These are phyloP conservation scores for Gossypium davidsonii DNA, from an alignment of 441 rosid species.

Conservation along the genomic window DNA sequence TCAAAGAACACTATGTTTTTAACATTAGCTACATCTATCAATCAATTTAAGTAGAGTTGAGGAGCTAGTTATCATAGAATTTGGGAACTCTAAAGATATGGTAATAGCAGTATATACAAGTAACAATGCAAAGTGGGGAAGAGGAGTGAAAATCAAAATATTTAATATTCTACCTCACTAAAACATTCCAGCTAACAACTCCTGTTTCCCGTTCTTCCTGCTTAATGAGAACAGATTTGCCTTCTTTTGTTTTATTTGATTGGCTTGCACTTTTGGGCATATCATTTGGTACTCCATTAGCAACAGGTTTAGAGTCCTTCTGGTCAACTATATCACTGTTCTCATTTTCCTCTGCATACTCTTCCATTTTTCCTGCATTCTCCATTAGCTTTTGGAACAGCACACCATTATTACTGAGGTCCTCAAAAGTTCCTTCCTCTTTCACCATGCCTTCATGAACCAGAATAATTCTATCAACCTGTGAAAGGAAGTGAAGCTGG, in stretches of 20 bases:
- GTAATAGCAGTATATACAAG: background rate
- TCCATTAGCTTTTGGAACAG: slow-evolving; percentile 89
- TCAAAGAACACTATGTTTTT: background rate
- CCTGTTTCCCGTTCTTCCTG: slow-evolving; percentile 97
- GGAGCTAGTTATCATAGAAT: slow-evolving; percentile 3
- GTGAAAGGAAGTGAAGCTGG: slow-evolving; percentile 91
- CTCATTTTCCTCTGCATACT: slow-evolving; percentile 56
- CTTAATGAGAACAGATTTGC: slow-evolving; percentile 89
- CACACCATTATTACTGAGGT: slow-evolving; percentile 57
- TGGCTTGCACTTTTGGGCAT: slow-evolving; percentile 32
- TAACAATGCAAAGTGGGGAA: background rate
- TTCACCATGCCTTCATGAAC: slow-evolving; percentile 80
- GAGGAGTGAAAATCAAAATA: slow-evolving; percentile 8
- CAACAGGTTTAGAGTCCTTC: slow-evolving; percentile 40
- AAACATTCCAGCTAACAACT: slow-evolving; percentile 80
- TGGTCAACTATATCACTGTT: slow-evolving; percentile 36
- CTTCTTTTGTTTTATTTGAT: slow-evolving; percentile 49
- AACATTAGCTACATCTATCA: background rate
- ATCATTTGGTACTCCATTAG: slow-evolving; percentile 41
- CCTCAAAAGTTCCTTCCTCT: slow-evolving; percentile 94
- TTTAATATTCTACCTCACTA: slow-evolving; percentile 52
- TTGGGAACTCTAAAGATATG: background rate
- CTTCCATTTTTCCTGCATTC: slow-evolving; percentile 98
- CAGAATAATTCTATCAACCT: slow-evolving; percentile 77
- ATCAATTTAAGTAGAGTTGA: slow-evolving; percentile 4